Conservation (phyloP, 192 early-diverging fungal genomes). For the Coemansia sp. region DNA sequence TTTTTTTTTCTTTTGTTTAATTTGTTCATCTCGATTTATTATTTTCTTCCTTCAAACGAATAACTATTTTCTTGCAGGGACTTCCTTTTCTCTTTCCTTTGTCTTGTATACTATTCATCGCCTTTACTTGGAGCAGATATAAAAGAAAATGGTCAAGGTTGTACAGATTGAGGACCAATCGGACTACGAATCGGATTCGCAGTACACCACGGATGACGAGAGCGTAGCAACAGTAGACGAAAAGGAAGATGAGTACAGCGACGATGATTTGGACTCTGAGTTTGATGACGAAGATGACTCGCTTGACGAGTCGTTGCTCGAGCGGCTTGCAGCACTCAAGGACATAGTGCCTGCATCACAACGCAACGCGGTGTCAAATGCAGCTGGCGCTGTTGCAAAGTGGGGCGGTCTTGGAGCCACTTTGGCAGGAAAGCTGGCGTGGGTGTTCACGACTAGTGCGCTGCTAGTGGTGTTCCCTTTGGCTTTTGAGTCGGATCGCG, state of each 20-base stretch:
- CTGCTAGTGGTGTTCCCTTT: slow-evolving; percentile 82
- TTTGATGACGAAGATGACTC: slow-evolving; percentile 68
- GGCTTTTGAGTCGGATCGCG: slow-evolving; percentile 83
- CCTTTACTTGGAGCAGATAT: background rate
- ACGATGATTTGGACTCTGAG: slow-evolving; percentile 56
- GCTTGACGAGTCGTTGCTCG: slow-evolving; percentile 77
- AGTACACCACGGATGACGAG: slow-evolving; percentile 50
- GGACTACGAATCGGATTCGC: slow-evolving; percentile 43
- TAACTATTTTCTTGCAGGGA: background rate
- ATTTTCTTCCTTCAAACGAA: background rate
- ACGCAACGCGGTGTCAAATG: slow-evolving; percentile 62
- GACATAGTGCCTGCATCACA: slow-evolving; percentile 83
- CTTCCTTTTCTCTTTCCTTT: background rate
- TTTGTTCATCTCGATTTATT: background rate
- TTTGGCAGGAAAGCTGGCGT: slow-evolving; percentile 78
- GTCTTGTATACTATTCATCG: slow-evolving; percentile 10
- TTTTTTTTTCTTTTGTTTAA: background rate
- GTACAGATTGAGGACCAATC: slow-evolving; percentile 46
- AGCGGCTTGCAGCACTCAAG: slow-evolving; percentile 78
- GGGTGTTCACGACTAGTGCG: slow-evolving; percentile 87
- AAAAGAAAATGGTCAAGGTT: slow-evolving; percentile 44
- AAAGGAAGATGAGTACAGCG: slow-evolving; percentile 54
- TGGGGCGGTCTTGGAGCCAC: slow-evolving; percentile 61
- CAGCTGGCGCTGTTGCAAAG: slow-evolving; percentile 58
- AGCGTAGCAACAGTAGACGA: slow-evolving; percentile 13